Evolutionary conservation across 768 basidiomycete genomes (phyloP).

Genomic region (Russula emetica): DNA sequence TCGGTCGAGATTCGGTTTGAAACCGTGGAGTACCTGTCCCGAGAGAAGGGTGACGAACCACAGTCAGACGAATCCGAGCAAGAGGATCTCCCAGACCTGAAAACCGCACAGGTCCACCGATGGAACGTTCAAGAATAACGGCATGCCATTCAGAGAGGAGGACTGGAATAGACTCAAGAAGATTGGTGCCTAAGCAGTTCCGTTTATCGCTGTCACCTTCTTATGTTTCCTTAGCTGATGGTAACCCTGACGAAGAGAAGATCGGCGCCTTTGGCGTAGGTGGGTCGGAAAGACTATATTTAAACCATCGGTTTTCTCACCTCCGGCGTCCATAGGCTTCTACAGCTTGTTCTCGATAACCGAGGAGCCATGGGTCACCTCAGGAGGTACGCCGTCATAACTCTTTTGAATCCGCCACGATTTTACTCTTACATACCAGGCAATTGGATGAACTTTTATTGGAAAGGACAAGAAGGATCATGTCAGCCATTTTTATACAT

Average conservation of each 20-base stretch:
- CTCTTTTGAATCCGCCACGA: conserved; percentile 23
- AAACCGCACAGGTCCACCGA: conserved; percentile 62
- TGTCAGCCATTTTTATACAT: conserved; percentile 36
- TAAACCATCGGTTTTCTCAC: neutral
- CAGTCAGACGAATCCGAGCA: neutral
- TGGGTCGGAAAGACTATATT: conserved; percentile 31
- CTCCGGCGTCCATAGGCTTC: conserved; percentile 44
- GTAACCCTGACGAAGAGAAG: conserved; percentile 91
- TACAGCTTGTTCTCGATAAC: conserved; percentile 81
- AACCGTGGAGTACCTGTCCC: conserved; percentile 48
- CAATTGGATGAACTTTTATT: conserved; percentile 94
- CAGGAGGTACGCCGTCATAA: conserved; percentile 53
- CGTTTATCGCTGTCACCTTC: neutral
- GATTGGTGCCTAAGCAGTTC: conserved; percentile 52
- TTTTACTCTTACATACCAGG: conserved; percentile 43
- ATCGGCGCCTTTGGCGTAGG: conserved; percentile 93
- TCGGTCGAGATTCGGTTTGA: conserved; percentile 77
- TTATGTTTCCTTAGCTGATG: conserved; percentile 55
- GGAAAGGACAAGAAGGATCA: conserved; percentile 93
- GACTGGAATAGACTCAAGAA: conserved; percentile 90
- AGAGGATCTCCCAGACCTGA: conserved; percentile 54
- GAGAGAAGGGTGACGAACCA: conserved; percentile 29
- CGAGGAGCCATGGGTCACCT: conserved; percentile 77
- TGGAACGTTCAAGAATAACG: conserved; percentile 91
- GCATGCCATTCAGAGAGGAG: conserved; percentile 72